Conservation (phyloP, 2,329 filamentous ascomycete species). For the Diaporthe nobilis region DNA sequence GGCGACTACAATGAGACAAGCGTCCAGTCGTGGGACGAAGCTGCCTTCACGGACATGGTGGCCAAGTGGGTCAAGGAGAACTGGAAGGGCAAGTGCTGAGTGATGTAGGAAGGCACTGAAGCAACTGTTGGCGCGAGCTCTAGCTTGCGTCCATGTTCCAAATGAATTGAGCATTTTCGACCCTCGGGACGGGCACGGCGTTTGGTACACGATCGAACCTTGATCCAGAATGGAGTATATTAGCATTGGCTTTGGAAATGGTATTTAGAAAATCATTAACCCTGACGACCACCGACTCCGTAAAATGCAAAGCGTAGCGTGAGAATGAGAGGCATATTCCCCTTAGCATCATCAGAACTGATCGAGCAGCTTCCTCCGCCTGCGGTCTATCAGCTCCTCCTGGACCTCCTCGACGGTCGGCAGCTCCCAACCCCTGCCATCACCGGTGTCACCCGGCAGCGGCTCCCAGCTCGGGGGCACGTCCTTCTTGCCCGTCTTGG, state of each 20-base stretch:
- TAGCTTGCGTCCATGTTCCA: conserved; percentile 12
- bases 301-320: conserved; percentile 26
- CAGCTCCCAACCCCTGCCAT: conserved; percentile 85
- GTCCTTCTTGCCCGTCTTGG: conserved; percentile 63
- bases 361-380: conserved; percentile 86
- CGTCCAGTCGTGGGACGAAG: conserved; percentile 66
- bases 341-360: conserved; percentile 68
- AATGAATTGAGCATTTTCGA: conserved; percentile 2
- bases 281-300: conserved; percentile 38
- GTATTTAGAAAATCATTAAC: conserved; percentile 13
- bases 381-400: conserved; percentile 88
- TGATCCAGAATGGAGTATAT: conserved; percentile 10
- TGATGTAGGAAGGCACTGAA: background rate
- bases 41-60: conserved; percentile 69
- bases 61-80: conserved; percentile 71
- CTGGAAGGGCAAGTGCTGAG: conserved; percentile 66
- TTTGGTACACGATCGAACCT: background rate
- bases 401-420: conserved; percentile 95
- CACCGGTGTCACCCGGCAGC: conserved; percentile 87
- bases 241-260: conserved; percentile 18
- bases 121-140: background rate
- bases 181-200: conserved; percentile 11
- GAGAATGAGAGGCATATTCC: background rate
- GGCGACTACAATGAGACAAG: conserved; percentile 64
- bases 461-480: conserved; percentile 83